Evolutionary conservation across 73 alveolate species (phyloP).

Genomic region (Paramecium caudatum): DNA sequence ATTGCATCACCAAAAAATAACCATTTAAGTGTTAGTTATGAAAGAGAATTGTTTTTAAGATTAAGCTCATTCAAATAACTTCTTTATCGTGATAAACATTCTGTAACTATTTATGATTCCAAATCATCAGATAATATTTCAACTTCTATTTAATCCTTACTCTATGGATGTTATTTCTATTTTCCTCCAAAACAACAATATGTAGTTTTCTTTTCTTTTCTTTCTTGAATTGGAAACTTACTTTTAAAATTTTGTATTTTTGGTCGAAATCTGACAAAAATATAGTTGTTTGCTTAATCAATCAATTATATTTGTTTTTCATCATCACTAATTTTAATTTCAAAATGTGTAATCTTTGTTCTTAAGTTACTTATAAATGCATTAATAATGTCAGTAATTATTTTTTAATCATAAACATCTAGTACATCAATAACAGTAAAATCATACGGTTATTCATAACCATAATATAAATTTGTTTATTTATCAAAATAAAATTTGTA

Average conservation of each 20-base stretch:
- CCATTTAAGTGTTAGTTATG: neutral
- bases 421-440: conserved; percentile 39
- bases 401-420: neutral
- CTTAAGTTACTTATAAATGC: neutral
- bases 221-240: too few relatives aligned
- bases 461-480: neutral
- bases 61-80: neutral
- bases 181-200: neutral
- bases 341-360: conserved; percentile 1
- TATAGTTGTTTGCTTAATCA: neutral
- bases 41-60: neutral
- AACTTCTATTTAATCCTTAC: neutral
- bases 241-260: too few relatives aligned
- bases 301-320: neutral
- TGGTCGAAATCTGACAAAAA: conserved; percentile 2
- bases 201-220: neutral
- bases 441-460: conserved; percentile 32
- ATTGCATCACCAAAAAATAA: neutral
- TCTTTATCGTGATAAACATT: neutral
- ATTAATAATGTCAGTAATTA: neutral
- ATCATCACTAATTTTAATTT: neutral
- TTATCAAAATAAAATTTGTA: neutral
- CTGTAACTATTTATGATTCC: conserved; percentile 30
- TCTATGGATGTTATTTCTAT: neutral
- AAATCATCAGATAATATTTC: neutral